Evolutionary conservation across 257 asterid species (phyloP), one percentile per base, ranked within the genome.

Genomic region (Echium plantagineum): DNA sequence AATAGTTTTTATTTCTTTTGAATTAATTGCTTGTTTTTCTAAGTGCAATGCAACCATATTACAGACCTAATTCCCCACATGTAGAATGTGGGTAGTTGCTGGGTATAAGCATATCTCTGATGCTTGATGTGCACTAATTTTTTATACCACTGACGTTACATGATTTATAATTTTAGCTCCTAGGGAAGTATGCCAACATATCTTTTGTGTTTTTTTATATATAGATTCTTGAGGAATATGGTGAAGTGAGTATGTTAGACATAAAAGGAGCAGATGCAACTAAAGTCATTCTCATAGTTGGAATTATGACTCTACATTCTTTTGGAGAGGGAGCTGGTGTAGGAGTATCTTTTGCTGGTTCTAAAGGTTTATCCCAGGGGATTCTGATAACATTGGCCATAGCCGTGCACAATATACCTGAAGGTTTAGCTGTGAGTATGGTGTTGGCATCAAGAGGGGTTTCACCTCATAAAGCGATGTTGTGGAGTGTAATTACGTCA

Each of bases 241-340:
- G 97, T 42, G 99, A 93, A 81, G 85, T 93, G 66, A 93, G 97
- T 74, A 93, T 93, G 99, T 73, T 93, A 81, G 99, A 93, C 80
- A 89, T 93, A 65, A 93, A 93, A 80, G 98, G 99, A 72, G 97
- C 97, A 46, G 99, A 93, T 32, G 99, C 99, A 71, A 67, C 96
- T 66, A 93, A 93, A 80, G 91, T 78, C 32, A 81, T 93, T 72
- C 96, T 93, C 66, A 95, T 93, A 19, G 94, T 93, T 66, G 99
- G 99, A 31, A 93, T 93, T 60, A 93, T 93, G 99, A 93, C 97
- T 26, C 97, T 93, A 66, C 99, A 93, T 84, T 93, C 99, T 65
- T 86, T 93, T 66, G 99, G 98, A 32, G 99, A 93, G 80, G 99
- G 99, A 52, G 85, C 99, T 65, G 99, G 99, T 20, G 99, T 93